Base-by-base conservation (phyloP, 768 basidiomycete species). In the Lactarius psammicola region DNA sequence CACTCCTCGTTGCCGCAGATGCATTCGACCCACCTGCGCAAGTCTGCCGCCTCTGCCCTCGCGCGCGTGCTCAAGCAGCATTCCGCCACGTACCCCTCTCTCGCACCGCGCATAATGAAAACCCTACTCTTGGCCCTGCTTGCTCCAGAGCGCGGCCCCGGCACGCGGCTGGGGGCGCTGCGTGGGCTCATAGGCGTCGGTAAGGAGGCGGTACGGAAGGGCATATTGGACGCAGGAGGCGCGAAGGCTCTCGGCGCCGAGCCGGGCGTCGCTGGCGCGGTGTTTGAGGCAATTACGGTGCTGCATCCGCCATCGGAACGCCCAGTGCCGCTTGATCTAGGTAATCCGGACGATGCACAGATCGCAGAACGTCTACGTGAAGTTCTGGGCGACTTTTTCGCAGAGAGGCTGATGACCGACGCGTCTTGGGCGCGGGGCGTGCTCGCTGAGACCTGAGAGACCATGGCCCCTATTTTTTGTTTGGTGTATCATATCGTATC, bases 41-140 rank as follows among this genome's bases (percentile, higher is more conserved):
- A 85, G 3, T 82, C 85, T 5, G 92, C 96, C 4, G 85, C 94
- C 1, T 88, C 94, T 68, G 92, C 92, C 0, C 83, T 99, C 0
- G 88, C 92, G 3, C 87, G 87, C 65, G 79, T 98, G 2, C 80
- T 94, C 68, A 88, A 87, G 0, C 88, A 87, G 68, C 91, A 94
- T 70, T 88, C 89, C 0, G 89, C 90, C n/a, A 92, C 93, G 4
- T 95, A 95, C 75, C 92, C 94, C 0, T 88, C 89, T 0, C 84
- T 95, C 17, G 87, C 90, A 1, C 88, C 91, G 33, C 89, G 96
- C 17, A 89, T 98, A 56, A 92, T 95, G 81, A 97, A 97, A 75
- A 97, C 96, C 0, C 86, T 98, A 3, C 81, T 97, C 4, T 82
- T 95, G 13, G 94, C 95, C 0, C 85, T 98, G 2, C 82, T 94